Evolutionary conservation across 805 yeast genomes (phyloP).

Genomic region (Ogataea paraovalis): DNA sequence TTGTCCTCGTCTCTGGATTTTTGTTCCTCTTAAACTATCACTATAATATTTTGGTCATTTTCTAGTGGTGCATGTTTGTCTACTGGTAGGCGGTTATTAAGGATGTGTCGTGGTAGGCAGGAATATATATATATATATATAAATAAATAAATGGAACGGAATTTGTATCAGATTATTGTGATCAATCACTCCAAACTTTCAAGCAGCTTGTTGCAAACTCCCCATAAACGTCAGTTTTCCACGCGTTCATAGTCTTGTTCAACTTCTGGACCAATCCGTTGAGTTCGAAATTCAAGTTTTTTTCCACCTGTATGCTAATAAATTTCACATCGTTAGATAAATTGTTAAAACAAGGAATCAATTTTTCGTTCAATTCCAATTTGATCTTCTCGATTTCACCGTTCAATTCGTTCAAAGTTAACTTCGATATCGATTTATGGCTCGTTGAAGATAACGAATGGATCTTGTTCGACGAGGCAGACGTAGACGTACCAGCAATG

Average conservation of each 20-base stretch:
- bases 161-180: no score
- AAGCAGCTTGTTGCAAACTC: constrained; percentile 22
- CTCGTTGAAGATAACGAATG: constrained; percentile 7
- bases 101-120: no score
- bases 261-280: constrained; percentile 11
- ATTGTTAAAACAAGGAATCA: constrained; percentile 44
- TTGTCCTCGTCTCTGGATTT: not conserved
- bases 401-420: constrained; percentile 18
- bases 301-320: constrained; percentile 41
- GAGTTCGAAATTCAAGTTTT: constrained; percentile 31
- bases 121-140: no score
- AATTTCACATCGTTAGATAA: constrained; percentile 40
- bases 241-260: constrained; percentile 17
- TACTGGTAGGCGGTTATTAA: no score
- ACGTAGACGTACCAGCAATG: constrained; percentile 18
- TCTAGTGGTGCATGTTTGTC: no score
- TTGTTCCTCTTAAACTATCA: not conserved
- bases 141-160: no score
- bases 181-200: constrained; percentile 20
- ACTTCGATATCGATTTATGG: constrained; percentile 16
- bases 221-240: constrained; percentile 24
- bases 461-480: constrained; percentile 11
- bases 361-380: constrained; percentile 34
- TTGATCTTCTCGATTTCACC: constrained; percentile 19
- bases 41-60: no score